Conservation (phyloP, 2,329 filamentous ascomycete genomes). For the Phaeophleospora eucalypticola region DNA sequence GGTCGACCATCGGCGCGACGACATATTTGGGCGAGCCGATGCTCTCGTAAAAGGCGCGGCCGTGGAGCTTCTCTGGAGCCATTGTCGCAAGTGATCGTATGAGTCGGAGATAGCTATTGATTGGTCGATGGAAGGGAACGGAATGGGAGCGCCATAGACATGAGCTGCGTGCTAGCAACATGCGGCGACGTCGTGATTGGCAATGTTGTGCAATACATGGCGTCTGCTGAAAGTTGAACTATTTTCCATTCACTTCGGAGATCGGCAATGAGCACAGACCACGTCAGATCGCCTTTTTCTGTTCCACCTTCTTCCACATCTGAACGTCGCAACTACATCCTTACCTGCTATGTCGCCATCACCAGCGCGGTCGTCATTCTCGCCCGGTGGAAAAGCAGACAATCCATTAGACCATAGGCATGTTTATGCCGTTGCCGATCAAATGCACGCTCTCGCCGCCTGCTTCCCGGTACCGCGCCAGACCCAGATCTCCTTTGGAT, state of each 20-base stretch:
- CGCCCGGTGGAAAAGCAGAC: no score
- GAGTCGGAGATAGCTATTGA: neutral
- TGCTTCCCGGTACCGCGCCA: no score
- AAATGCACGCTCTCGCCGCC: no score
- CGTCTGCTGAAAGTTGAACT: neutral
- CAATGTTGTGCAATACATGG: neutral
- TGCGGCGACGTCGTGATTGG: neutral
- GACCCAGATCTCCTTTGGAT: no score
- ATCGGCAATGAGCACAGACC: neutral
- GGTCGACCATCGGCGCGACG: conserved; percentile 95
- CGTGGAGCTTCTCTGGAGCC: conserved; percentile 40
- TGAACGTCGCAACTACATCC: no score
- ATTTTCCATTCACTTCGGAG: neutral
- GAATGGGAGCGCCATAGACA: neutral
- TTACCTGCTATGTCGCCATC: no score
- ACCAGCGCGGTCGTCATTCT: no score
- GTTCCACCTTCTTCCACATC: no score
- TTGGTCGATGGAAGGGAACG: neutral
- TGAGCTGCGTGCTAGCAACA: neutral
- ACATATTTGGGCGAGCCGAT: conserved; percentile 88
- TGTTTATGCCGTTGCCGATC: no score
- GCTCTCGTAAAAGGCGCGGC: conserved; percentile 89
- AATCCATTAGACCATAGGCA: no score
- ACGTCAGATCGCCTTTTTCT: neutral
- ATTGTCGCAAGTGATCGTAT: conserved; percentile 16